Conservation (phyloP, 1,284 basidiomycete genomes). For the Sporisorium reilianum region DNA sequence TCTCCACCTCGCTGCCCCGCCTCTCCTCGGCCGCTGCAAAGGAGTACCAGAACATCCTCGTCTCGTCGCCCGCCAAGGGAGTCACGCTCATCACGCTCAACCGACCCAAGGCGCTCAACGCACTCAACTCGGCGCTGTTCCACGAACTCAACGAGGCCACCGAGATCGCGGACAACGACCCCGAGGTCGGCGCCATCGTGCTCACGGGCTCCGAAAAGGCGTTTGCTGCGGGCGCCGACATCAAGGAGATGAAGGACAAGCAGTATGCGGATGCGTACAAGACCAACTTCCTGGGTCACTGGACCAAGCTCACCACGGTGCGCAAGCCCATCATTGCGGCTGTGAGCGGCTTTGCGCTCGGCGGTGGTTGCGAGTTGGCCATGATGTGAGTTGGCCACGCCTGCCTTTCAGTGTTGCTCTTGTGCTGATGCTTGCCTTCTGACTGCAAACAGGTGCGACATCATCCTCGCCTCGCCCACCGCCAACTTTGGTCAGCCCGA, state of each 20-base stretch:
- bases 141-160: conserved; percentile 82
- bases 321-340: conserved; percentile 95
- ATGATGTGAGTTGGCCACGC: conserved; percentile 77
- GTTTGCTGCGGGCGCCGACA: conserved; percentile 93
- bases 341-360: conserved; percentile 94
- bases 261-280: conserved; percentile 88
- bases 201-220: conserved; percentile 92
- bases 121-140: conserved; percentile 71
- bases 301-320: conserved; percentile 81
- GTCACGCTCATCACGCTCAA: conserved; percentile 93
- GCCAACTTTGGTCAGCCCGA: conserved; percentile 97
- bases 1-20: conserved; percentile 58
- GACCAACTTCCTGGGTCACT: conserved; percentile 87
- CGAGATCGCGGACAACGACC: conserved; percentile 76
- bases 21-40: conserved; percentile 32
- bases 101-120: conserved; percentile 92
- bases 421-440: neutral
- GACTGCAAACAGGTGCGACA: conserved; percentile 76
- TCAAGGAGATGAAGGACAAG: conserved; percentile 94
- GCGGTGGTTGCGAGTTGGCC: conserved; percentile 95
- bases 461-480: conserved; percentile 91
- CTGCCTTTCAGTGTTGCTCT: neutral
- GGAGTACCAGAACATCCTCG: conserved; percentile 78
- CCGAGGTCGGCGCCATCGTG: conserved; percentile 79
- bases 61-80: conserved; percentile 78